Percentiles rank a stretch among this genome's conserved stretches.
Evolutionary conservation across 2,329 filamentous ascomycete species (phyloP).

Genomic region (Talaromyces funiculosus): DNA sequence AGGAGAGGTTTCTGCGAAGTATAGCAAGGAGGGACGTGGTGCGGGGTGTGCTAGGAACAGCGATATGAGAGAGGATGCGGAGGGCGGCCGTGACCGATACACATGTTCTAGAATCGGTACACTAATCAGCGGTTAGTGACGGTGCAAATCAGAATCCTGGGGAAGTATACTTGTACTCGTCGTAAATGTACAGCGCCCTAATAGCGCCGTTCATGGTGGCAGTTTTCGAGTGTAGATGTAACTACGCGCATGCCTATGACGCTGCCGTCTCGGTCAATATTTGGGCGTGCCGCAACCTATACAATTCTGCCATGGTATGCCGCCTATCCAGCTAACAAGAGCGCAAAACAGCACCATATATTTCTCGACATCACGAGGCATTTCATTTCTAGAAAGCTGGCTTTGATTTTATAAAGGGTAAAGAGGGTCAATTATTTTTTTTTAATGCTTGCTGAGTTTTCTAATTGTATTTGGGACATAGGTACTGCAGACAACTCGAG

Average conservation of each 20-base stretch:
- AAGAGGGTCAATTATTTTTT: too few species aligned
- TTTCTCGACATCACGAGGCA: background rate
- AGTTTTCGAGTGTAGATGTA: slow-evolving; percentile 7
- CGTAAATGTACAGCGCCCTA: slow-evolving; percentile 93
- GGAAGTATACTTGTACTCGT: slow-evolving; percentile 78
- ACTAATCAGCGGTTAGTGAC: slow-evolving; percentile 46
- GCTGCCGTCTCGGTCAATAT: slow-evolving; percentile 1
- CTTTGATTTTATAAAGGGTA: background rate
- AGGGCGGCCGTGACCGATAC: slow-evolving; percentile 76
- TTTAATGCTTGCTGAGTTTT: background rate
- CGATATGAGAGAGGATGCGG: slow-evolving; percentile 69
- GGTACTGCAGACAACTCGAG: background rate
- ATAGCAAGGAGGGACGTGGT: slow-evolving; percentile 80
- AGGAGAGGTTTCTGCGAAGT: slow-evolving; percentile 74
- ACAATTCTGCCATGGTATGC: slow-evolving; percentile 33
- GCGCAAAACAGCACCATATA: background rate
- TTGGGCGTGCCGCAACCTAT: background rate
- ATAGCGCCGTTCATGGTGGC: slow-evolving; percentile 74
- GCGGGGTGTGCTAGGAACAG: slow-evolving; percentile 77
- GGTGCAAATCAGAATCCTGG: background rate
- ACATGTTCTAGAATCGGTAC: slow-evolving; percentile 80
- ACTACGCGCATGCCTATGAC: slow-evolving; percentile 17
- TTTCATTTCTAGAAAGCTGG: background rate
- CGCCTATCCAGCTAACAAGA: slow-evolving; percentile 16
- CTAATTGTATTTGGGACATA: background rate